Evolutionary conservation across 139 green algal species (phyloP), one percentile per base, ranked within the genome.

Genomic region (Nannochloris sp.): DNA sequence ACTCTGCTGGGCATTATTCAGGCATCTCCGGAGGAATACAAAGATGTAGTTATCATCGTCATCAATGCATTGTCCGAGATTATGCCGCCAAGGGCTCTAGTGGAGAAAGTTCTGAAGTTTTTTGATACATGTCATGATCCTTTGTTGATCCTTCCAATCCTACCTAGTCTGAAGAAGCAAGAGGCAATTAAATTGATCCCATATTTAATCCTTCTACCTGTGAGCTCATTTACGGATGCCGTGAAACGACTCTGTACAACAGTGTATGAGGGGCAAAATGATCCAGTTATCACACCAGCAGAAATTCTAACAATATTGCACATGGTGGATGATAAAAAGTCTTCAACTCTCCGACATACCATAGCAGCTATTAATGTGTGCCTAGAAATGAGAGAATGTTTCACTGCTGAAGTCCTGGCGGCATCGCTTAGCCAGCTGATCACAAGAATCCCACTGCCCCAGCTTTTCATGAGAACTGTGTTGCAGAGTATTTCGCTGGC

Each of bases 221-320:
- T 44, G 1, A 57, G 61, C 23, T 46, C 67, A 49, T 54, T 83
- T 36, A 25, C 27, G 27, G 18, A 49, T 2, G 49, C 73, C 19
- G 57, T 79, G 19, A 55, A 44, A 37, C 56, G 59, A 23, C 67
- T 75, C 27, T 51, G 62, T 19, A 43, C 67, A 9, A 48, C 58
- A 15, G 48, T 57, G 34, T 3, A 16, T 16, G 5, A 37, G 65
- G 14, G 34, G 57, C 18, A 44, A 70, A 31, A 21, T 56, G 51
- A 60, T 31, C 43, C 44, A 8, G 61, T 83, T 34, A 77, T 91
- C 60, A 51, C 61, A 3, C 69, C 84, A 2, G 24, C 63, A 12
- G 79, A 91, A 72, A 71, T 91, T 57, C 75, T 91, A 44, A 66
- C 85, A 55, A 57, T 53, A 34, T 67, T 91, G 60, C 81, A 87